Percentiles rank a stretch among this genome's conserved stretches.
Evolutionary conservation across 306 rosid genomes (phyloP).

Genomic region (Sphenostylis stenocarpa): DNA sequence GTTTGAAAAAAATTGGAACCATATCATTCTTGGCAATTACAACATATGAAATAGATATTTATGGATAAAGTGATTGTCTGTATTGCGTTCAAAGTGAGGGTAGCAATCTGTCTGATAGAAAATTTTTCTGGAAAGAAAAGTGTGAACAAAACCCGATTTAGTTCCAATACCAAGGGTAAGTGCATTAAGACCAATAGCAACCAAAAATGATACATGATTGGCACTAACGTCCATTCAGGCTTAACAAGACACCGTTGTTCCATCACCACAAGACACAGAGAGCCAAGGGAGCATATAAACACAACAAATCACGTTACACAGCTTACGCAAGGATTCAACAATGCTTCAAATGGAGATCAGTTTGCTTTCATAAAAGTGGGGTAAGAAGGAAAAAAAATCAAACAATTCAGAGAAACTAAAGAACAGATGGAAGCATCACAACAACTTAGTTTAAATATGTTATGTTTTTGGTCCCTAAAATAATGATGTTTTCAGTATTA

Average conservation of each 20-base stretch:
- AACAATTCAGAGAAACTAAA: slow-evolving; percentile 3
- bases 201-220: background rate
- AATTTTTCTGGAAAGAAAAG: background rate
- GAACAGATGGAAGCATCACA: background rate
- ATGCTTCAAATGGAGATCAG: slow-evolving; percentile 1
- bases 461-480: background rate
- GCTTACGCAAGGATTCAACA: background rate
- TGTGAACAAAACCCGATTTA: background rate
- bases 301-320: background rate
- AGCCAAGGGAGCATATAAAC: background rate
- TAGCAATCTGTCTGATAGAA: background rate
- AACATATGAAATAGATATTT: slow-evolving; percentile 3
- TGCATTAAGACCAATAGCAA: background rate
- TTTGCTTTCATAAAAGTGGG: background rate
- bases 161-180: slow-evolving; percentile 10
- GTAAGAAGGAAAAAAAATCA: slow-evolving; percentile 10
- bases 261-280: background rate
- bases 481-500: background rate
- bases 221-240: background rate
- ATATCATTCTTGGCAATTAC: background rate
- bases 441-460: background rate
- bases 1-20: slow-evolving; percentile 4
- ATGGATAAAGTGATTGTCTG: background rate
- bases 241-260: background rate
- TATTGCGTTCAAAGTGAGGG: slow-evolving; percentile 12